Evolutionary conservation across 2,329 filamentous ascomycete genomes (phyloP), one percentile per base, ranked within the genome.

Genomic region (Diplodia seriata): DNA sequence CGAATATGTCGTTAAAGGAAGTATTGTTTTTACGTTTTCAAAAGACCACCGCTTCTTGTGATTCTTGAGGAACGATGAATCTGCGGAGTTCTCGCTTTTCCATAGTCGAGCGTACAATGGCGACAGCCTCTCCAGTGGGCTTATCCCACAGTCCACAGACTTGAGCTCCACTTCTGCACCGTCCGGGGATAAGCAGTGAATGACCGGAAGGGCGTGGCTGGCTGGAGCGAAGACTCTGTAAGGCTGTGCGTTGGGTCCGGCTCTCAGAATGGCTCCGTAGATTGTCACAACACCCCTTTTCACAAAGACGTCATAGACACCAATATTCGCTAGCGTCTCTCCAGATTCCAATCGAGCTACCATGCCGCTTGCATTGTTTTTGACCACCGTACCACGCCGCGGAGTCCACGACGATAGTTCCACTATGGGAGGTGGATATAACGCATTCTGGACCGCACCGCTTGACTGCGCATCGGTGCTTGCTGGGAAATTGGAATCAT

Each of bases 21-120:
- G 23, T 6, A n/a, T 9, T 49, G 18, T 20, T 15, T 38, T 20
- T 59, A 68, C 67, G 38, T 65, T 65, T 14, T 64, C 66, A 47
- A 63, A 64, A 3, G 61, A 69, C 38, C 51, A 61, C 36, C 29
- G 55, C 38, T 54, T 66, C 50, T 53, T 61, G 26, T 61, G 26
- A 36, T 59, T 62, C 18, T 67, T 29, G 20, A 67, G 63, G 20
- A 65, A 65, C 47, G 33, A 62, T 5, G 53, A 18, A 15, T 63
- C 65, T 63, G 11, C 70, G 68, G 36, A 59, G 4, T 72, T 43
- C 68, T 75, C 72, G 18, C 86, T 83, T 68, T 87, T 86, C 90
- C 90, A 93, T 11, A 94, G 82, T 40, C 83, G 85, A 20, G 84
- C 83, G 72, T 91, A 93, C 0, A 91, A 76, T 0, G 91, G 89